Percentiles rank a stretch among this genome's conserved stretches.
phyloP scores from a whole-genome alignment of 352 stramenopile genomes.

The Elongisporangium senticosum region DNA sequence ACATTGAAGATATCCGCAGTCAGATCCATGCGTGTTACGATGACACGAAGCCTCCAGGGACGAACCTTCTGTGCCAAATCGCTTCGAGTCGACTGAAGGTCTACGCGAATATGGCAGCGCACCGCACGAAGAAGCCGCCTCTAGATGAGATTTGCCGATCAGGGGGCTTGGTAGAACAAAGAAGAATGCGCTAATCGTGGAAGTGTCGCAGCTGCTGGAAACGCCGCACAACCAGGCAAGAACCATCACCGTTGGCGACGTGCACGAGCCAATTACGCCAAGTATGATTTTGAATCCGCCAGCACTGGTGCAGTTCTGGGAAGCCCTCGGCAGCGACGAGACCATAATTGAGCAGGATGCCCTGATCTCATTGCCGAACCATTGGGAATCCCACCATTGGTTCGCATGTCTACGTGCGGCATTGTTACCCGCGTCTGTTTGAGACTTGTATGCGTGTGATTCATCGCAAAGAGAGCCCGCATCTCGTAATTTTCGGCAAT shows the following conservation, averaged over 20 bases:
- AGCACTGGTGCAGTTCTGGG: slow-evolving; percentile 22
- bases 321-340: slow-evolving; percentile 11
- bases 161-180: no score
- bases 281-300: slow-evolving; percentile 19
- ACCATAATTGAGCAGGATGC: slow-evolving; percentile 16
- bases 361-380: slow-evolving; percentile 11
- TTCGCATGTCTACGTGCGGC: slow-evolving; percentile 23
- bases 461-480: slow-evolving; percentile 1
- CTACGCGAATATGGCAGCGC: no score
- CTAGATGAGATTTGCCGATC: no score
- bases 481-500: slow-evolving; percentile 30
- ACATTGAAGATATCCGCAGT: no score
- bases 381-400: slow-evolving; percentile 6
- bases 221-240: background rate
- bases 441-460: slow-evolving; percentile 11
- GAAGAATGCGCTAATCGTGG: no score
- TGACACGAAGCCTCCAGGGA: no score
- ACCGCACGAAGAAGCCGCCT: no score
- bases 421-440: slow-evolving; percentile 19
- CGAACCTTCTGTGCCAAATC: no score
- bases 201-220: no score
- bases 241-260: slow-evolving; percentile 8
- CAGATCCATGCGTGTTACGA: no score
- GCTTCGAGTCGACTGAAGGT: no score
- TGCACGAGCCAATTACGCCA: slow-evolving; percentile 9